Base-by-base conservation (phyloP, 2,329 filamentous ascomycete genomes). In the Colletotrichum sp. region DNA sequence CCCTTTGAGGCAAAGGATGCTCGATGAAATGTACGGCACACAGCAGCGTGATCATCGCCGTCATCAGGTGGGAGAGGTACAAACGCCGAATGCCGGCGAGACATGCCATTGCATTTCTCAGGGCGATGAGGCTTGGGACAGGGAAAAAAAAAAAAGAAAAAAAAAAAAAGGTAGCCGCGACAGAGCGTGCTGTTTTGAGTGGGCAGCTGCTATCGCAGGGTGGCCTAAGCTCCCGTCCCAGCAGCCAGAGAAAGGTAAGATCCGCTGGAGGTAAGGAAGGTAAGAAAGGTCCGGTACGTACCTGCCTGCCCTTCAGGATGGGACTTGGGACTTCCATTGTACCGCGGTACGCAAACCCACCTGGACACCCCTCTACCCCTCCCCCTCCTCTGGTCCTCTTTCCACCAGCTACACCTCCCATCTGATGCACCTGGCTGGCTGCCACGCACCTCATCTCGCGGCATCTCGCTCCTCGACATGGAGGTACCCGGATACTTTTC, bases 161-260 rank as follows among this genome's bases (percentile, higher is more conserved):
- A 49, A 21, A 49, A 49, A 49, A 44, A n/a, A 44, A 18, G 39
- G 44, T 49, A 49, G 71, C 65, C 70, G 71, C 59, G 71, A 74
- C 74, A 69, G 55, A 76, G 74, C 71, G 74, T n/a, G 44, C 30
- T 78, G 69, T 78, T 64, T 62, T 75, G 72, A 63, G 62, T 68
- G 55, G 69, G 69, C 64, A 64, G 63, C 64, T 66, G 26, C 60
- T 71, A 68, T 65, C 57, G 64, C 64, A 69, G 44, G 32, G 64
- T 76, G 73, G 70, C 57, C 73, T 73, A 76, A 76, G 69, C 73
- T 76, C 70, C 69, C 34, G 59, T 67, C 69, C 63, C 30, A 70
- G 69, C 32, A 32, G 36, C 52, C 18, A 49, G 18, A 49, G 44
- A 15, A 1, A 72, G 69, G 63, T 16, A 65, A 72, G 69, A 24